Conservation (phyloP, 345 rosid genomes). For the Erucastrum elatum region DNA sequence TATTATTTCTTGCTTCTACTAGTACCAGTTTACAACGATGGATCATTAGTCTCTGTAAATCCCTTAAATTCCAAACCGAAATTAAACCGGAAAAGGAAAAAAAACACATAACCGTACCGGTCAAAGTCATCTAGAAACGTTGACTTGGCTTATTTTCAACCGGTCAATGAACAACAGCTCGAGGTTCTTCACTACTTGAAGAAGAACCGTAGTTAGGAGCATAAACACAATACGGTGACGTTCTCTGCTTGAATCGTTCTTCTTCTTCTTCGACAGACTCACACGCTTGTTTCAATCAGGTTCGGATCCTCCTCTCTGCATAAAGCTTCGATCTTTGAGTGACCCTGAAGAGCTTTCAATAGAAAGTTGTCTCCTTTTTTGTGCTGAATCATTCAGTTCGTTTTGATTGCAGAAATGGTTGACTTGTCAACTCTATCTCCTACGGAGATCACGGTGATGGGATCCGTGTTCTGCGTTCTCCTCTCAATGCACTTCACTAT, state of each 20-base stretch:
- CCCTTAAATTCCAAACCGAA: not conserved
- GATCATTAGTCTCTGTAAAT: not conserved
- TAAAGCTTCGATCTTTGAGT: constrained; percentile 15
- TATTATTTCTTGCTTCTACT: not conserved
- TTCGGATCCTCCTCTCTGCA: constrained; percentile 14
- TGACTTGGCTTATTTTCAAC: not conserved
- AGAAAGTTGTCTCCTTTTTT: constrained; percentile 1
- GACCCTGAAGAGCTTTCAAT: not conserved
- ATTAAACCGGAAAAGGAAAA: not conserved
- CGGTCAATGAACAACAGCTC: constrained; percentile 26
- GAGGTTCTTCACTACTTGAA: not conserved
- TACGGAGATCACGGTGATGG: constrained; percentile 33
- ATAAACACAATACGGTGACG: constrained; percentile 10
- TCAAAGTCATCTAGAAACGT: constrained; percentile 1
- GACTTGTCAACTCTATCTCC: constrained; percentile 39
- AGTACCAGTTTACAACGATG: not conserved
- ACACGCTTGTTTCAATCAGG: constrained; percentile 28
- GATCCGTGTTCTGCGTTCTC: constrained; percentile 53
- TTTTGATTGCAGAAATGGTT: constrained; percentile 25
- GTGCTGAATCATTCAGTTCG: not conserved
- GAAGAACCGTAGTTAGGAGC: constrained; percentile 10
- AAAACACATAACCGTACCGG: not conserved
- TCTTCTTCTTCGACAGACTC: constrained; percentile 1
- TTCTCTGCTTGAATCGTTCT: constrained; percentile 24
- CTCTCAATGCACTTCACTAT: constrained; percentile 73